These are phyloP conservation scores for Neltuma alba DNA, from an alignment of 306 rosid genomes.

Conservation along the genomic window DNA sequence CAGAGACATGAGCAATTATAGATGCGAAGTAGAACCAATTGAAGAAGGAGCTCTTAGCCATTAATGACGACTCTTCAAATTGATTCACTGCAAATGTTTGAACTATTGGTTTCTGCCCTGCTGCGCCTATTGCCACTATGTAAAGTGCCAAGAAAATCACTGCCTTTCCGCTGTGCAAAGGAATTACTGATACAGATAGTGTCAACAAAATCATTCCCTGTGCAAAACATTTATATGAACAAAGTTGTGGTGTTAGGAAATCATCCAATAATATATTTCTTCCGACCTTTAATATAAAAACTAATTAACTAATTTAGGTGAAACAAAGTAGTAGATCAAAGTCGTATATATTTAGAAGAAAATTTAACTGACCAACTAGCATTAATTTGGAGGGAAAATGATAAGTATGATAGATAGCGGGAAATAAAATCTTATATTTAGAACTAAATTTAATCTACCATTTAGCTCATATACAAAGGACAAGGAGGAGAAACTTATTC, in stretches of 20 bases:
- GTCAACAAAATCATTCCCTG: conserved; percentile 45
- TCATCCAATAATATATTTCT: no score
- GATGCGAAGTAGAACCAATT: conserved; percentile 32
- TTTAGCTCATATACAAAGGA: no score
- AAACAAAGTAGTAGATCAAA: background rate
- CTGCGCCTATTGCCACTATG: conserved; percentile 50
- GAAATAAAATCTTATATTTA: no score
- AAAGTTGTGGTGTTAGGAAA: no score
- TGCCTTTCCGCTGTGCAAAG: background rate
- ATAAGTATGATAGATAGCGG: no score
- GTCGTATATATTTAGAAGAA: background rate
- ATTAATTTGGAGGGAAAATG: no score
- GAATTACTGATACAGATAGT: conserved; percentile 41
- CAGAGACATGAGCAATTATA: conserved; percentile 29
- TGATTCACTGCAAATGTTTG: conserved; percentile 68
- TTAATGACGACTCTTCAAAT: conserved; percentile 42
- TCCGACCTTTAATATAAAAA: no score
- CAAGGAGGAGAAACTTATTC: no score
- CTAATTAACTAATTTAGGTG: no score
- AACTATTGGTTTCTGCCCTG: conserved; percentile 55
- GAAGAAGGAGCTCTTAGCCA: background rate
- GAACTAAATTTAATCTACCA: no score
- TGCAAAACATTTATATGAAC: background rate
- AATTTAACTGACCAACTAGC: no score
- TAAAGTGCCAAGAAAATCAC: conserved; percentile 41